Evolutionary conservation across 83 land plant species (phyloP).

Genomic region (Larix sibirica): DNA sequence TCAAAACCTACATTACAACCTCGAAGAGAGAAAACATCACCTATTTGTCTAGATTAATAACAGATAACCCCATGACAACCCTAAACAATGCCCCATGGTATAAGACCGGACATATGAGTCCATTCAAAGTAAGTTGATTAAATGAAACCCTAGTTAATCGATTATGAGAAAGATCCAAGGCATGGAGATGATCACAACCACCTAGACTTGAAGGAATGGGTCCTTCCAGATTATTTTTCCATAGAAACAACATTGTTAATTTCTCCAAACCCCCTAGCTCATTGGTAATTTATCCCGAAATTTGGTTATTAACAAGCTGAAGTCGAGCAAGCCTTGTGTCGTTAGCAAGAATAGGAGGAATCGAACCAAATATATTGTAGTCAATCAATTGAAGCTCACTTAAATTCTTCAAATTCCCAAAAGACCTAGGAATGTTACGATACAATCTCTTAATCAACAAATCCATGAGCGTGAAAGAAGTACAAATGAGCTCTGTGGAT

Average conservation of each 20-base stretch:
- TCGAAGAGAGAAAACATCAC: no score
- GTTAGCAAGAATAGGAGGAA: constrained; percentile 24
- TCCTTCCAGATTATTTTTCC: constrained; percentile 28
- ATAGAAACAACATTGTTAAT: constrained; percentile 15
- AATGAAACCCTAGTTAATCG: constrained; percentile 37
- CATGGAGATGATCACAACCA: constrained; percentile 39
- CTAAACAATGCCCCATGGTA: constrained; percentile 45
- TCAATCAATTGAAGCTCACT: constrained; percentile 63
- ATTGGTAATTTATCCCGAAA: constrained; percentile 29
- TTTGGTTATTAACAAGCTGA: constrained; percentile 28
- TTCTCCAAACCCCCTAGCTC: constrained; percentile 20
- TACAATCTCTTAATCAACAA: constrained; percentile 59
- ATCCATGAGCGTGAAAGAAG: constrained; percentile 43
- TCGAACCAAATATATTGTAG: constrained; percentile 55
- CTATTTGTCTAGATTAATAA: neutral
- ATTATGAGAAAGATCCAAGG: constrained; percentile 77
- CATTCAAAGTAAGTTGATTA: no score
- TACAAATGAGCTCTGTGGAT: constrained; percentile 52
- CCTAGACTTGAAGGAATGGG: constrained; percentile 47
- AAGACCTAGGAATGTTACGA: constrained; percentile 69
- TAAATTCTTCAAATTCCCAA: constrained; percentile 38
- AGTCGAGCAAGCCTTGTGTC: constrained; percentile 13
- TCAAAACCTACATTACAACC: no score
- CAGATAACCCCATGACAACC: no score
- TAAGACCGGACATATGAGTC: no score